Conservation (phyloP, 805 yeast genomes). For the Kazachstania kunashirensis region DNA sequence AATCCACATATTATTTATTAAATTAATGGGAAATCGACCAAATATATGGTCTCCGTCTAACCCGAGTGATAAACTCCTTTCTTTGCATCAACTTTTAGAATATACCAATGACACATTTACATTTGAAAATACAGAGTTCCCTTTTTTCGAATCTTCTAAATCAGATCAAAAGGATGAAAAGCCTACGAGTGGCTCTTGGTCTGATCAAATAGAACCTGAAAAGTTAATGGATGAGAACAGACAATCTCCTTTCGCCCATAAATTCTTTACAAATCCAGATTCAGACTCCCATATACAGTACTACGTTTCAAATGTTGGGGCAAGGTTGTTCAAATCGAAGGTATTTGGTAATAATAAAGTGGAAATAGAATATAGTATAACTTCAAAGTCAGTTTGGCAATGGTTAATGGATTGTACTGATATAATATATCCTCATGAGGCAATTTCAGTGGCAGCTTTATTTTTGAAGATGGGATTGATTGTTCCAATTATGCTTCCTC, state of each 20-base stretch:
- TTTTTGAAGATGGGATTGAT: slow-evolving; percentile 42
- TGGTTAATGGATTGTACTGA: slow-evolving; percentile 91
- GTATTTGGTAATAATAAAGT: slow-evolving; percentile 25
- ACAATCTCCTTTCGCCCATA: slow-evolving; percentile 60
- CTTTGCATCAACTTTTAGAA: slow-evolving; percentile 28
- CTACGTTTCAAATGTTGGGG: slow-evolving; percentile 56
- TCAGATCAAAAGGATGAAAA: background rate
- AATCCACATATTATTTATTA: slow-evolving; percentile 51
- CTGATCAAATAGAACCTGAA: slow-evolving; percentile 7
- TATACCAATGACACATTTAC: slow-evolving; percentile 27
- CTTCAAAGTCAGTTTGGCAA: slow-evolving; percentile 73
- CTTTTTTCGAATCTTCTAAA: slow-evolving; percentile 3
- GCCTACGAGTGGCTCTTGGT: slow-evolving; percentile 7
- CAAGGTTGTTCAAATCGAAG: slow-evolving; percentile 45
- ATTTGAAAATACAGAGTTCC: slow-evolving; percentile 23
- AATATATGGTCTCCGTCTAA: slow-evolving; percentile 59
- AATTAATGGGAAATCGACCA: slow-evolving; percentile 55
- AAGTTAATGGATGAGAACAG: slow-evolving; percentile 17
- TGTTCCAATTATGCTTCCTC: slow-evolving; percentile 33
- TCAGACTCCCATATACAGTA: slow-evolving; percentile 76
- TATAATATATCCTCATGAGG: slow-evolving; percentile 42
- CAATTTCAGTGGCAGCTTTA: slow-evolving; percentile 41
- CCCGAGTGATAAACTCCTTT: slow-evolving; percentile 41
- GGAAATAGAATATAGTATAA: slow-evolving; percentile 40
- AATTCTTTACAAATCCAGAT: slow-evolving; percentile 79